Conservation (phyloP, 495 filamentous ascomycete genomes). For the Penicillium ucsense region DNA sequence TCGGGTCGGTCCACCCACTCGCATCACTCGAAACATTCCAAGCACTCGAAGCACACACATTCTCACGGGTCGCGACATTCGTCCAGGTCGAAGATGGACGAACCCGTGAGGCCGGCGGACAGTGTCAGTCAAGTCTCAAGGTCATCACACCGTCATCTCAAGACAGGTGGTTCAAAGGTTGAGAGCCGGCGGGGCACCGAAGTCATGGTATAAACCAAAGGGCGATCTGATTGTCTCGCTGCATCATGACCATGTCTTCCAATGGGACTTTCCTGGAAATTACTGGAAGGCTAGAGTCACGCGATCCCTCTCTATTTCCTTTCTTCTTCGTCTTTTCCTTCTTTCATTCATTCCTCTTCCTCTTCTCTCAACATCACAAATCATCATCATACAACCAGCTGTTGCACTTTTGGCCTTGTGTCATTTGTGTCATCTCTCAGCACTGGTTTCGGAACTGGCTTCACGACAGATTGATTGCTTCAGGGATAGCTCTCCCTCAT, state of each 20-base stretch:
- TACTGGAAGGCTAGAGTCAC: not conserved
- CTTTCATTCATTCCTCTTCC: not conserved
- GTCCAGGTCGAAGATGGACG: conserved; percentile 24
- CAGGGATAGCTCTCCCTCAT: not conserved
- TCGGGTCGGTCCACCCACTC: conserved; percentile 17
- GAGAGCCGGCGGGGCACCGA: conserved; percentile 26
- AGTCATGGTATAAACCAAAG: conserved; percentile 8
- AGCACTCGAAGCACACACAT: conserved; percentile 21
- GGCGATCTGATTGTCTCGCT: not conserved
- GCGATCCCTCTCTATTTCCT: too few species aligned
- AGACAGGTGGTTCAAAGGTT: conserved; percentile 21
- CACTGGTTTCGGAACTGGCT: not conserved
- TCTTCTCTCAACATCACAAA: not conserved
- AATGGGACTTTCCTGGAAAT: not conserved
- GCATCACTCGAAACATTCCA: conserved; percentile 23
- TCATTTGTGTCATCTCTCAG: too few species aligned
- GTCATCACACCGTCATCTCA: conserved; percentile 29
- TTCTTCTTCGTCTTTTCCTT: not conserved
- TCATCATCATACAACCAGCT: too few species aligned
- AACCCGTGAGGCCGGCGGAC: conserved; percentile 49
- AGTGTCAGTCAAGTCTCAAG: conserved; percentile 54
- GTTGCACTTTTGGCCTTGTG: too few species aligned
- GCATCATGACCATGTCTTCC: not conserved
- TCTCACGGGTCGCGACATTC: conserved; percentile 9
- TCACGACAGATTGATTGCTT: not conserved